These are phyloP conservation scores for Crucibulum laeve DNA, from an alignment of 768 basidiomycete genomes.

Conservation along the genomic window DNA sequence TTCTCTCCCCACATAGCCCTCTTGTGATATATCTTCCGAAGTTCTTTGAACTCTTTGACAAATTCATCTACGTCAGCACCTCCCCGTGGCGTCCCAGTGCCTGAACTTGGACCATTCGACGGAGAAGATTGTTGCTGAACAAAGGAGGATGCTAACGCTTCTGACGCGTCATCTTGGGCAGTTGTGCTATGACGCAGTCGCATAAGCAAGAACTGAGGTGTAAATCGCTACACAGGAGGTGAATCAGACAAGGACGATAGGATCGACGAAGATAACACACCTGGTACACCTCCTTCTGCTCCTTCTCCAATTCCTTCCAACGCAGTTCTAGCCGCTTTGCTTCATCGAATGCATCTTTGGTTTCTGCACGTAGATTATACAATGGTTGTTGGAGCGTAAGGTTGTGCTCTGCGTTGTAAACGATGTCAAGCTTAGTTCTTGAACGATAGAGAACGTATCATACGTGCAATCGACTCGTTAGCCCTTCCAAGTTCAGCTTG, in stretches of 20 bases:
- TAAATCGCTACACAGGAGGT: constrained; percentile 57
- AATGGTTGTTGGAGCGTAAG: constrained; percentile 71
- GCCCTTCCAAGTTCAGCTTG: constrained; percentile 78
- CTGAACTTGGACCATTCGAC: constrained; percentile 15
- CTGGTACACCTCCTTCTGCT: constrained; percentile 87
- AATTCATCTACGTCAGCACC: constrained; percentile 79
- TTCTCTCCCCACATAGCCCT: constrained; percentile 85
- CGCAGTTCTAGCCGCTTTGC: constrained; percentile 76
- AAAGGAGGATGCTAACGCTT: constrained; percentile 79
- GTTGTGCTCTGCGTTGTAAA: constrained; percentile 55
- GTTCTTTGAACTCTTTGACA: constrained; percentile 81
- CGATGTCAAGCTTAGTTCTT: neutral
- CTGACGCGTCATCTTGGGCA: constrained; percentile 87
- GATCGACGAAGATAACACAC: constrained; percentile 31
- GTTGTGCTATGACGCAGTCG: constrained; percentile 85
- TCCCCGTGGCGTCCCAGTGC: constrained; percentile 30
- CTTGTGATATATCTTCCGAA: constrained; percentile 90
- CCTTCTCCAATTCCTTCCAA: constrained; percentile 85
- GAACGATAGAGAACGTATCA: constrained; percentile 20
- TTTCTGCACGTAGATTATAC: constrained; percentile 73
- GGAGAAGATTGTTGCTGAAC: constrained; percentile 52
- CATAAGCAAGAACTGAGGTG: constrained; percentile 83
- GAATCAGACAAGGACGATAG: neutral
- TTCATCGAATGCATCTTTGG: constrained; percentile 83
- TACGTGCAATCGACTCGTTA: constrained; percentile 85